phyloP scores from a whole-genome alignment of 1,284 basidiomycete species.

The Naganishia liquefaciens region DNA sequence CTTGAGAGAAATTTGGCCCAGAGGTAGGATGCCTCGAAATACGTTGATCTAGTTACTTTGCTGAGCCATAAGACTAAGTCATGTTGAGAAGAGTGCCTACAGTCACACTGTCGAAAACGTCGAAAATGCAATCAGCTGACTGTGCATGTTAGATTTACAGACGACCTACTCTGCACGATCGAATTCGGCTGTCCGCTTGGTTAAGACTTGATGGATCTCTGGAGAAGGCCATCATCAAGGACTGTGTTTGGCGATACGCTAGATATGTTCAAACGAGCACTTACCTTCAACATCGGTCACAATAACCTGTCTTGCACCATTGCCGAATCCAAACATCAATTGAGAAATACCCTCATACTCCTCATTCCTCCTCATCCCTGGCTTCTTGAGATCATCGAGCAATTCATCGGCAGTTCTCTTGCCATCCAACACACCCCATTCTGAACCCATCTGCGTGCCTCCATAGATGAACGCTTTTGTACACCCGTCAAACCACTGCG shows the following conservation, averaged over 20 bases:
- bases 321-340: conserved; percentile 25
- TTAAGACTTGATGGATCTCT: conserved; percentile 29
- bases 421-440: conserved; percentile 18
- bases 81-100: neutral
- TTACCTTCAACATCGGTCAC: conserved; percentile 26
- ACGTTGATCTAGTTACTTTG: conserved; percentile 31
- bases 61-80: neutral
- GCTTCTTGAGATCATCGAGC: neutral
- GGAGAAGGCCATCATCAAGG: neutral
- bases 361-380: neutral
- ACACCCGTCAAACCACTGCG: conserved; percentile 25
- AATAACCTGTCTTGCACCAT: conserved; percentile 9
- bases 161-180: conserved; percentile 21
- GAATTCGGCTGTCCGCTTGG: conserved; percentile 27
- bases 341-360: conserved; percentile 29
- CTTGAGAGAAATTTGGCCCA: conserved; percentile 38
- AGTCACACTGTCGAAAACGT: conserved; percentile 6
- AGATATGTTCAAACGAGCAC: neutral
- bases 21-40: conserved; percentile 38
- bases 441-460: neutral
- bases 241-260: too few species aligned
- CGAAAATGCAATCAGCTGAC: too few species aligned
- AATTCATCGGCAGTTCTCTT: conserved; percentile 2
- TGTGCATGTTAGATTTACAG: neutral
- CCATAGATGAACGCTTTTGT: conserved; percentile 19